phyloP scores from a whole-genome alignment of 2,329 filamentous ascomycete genomes.

The Fusarium chlamydosporum region DNA sequence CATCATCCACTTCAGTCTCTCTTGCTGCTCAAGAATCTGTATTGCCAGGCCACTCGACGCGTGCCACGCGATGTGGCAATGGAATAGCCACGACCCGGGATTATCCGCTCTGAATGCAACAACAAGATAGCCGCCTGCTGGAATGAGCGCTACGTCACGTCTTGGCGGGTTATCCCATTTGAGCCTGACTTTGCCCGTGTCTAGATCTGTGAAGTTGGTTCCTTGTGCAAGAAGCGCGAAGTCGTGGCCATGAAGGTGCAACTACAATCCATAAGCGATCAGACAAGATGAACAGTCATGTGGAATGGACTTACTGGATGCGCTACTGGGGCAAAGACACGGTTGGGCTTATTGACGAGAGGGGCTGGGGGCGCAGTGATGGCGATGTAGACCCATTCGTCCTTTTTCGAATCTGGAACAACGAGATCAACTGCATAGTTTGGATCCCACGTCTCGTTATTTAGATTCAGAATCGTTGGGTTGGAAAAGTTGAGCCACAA shows the following conservation, averaged over 20 bases:
- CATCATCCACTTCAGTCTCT: constrained; percentile 1
- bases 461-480: constrained; percentile 23
- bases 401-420: constrained; percentile 5
- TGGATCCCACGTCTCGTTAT: constrained; percentile 16
- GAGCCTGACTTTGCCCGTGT: constrained; percentile 32
- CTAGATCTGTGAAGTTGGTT: not conserved
- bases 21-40: constrained; percentile 43
- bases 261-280: not conserved
- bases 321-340: constrained; percentile 18
- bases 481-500: constrained; percentile 37
- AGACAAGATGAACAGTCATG: accelerated
- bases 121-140: constrained; percentile 59
- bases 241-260: constrained; percentile 47
- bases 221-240: constrained; percentile 44
- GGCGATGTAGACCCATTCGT: constrained; percentile 29
- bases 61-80: constrained; percentile 66
- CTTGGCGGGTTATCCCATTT: constrained; percentile 62
- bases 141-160: constrained; percentile 65
- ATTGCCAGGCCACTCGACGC: constrained; percentile 52
- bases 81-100: constrained; percentile 64
- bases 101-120: constrained; percentile 64
- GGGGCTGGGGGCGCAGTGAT: constrained; percentile 24
- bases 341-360: not conserved
- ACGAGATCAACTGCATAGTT: constrained; percentile 33
- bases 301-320: constrained; percentile 35